phyloP scores from a whole-genome alignment of 495 filamentous ascomycete genomes.

The Polyplosphaeria fusca region DNA sequence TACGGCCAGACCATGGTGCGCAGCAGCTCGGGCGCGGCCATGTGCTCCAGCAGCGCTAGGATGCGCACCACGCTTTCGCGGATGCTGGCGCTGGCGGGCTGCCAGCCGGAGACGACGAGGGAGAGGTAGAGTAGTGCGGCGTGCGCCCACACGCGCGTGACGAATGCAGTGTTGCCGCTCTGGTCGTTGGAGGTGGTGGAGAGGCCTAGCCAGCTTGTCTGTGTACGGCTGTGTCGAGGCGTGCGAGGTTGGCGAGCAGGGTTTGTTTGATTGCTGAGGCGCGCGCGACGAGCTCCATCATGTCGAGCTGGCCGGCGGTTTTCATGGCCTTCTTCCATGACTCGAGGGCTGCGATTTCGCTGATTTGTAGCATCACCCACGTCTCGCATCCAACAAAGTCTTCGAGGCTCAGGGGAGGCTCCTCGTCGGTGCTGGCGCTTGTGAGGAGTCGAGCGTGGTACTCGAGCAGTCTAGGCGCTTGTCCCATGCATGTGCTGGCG shows the following conservation, averaged over 20 bases:
- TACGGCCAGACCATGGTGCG: constrained; percentile 53
- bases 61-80: constrained; percentile 40
- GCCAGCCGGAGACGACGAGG: constrained; percentile 54
- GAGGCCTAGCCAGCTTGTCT: neutral
- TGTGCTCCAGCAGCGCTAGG: constrained; percentile 37
- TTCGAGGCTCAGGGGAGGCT: constrained; percentile 41
- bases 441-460: constrained; percentile 44
- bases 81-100: constrained; percentile 46
- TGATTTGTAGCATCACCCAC: constrained; percentile 47
- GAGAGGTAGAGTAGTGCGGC: constrained; percentile 50
- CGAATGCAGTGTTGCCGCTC: constrained; percentile 16
- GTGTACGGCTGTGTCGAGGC: constrained; percentile 25
- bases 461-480: constrained; percentile 42
- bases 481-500: constrained; percentile 44
- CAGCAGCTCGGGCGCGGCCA: constrained; percentile 35
- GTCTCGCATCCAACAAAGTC: constrained; percentile 48
- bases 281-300: constrained; percentile 48
- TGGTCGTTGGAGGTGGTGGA: neutral
- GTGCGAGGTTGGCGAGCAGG: constrained; percentile 39
- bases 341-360: constrained; percentile 50
- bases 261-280: constrained; percentile 43
- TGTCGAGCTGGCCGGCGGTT: constrained; percentile 43
- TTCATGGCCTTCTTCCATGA: constrained; percentile 51
- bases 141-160: constrained; percentile 49
- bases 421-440: constrained; percentile 8